These are phyloP conservation scores for Theileria parva DNA, from an alignment of 169 alveolate species.

Conservation along the genomic window DNA sequence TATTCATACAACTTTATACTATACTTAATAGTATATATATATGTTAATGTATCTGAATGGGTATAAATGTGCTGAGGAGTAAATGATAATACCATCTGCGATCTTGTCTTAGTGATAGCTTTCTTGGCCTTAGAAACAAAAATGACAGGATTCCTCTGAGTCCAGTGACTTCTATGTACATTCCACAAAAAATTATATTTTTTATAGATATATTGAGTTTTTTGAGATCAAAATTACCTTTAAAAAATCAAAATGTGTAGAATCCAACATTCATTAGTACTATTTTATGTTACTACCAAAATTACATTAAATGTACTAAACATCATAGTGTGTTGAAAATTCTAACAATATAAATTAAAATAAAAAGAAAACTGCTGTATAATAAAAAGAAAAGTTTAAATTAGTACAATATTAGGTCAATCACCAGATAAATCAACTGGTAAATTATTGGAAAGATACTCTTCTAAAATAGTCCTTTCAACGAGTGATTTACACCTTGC, in stretches of 20 bases:
- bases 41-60: neutral
- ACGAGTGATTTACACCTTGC: conserved; percentile 25
- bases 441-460: conserved; percentile 11
- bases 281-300: neutral
- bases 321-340: neutral
- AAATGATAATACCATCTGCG: conserved; percentile 51
- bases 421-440: conserved; percentile 1
- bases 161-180: neutral
- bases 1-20: neutral
- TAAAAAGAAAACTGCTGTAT: neutral
- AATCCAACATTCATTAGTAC: neutral
- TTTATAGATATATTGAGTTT: neutral
- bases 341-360: neutral
- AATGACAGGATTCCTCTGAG: neutral
- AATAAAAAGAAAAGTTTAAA: neutral
- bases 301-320: neutral
- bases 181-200: neutral
- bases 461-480: conserved; percentile 29
- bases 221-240: neutral
- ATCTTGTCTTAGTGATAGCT: conserved; percentile 51
- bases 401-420: neutral
- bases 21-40: neutral
- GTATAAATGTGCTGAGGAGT: neutral
- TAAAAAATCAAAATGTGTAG: neutral
- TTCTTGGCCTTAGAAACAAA: conserved; percentile 50